These are phyloP conservation scores for Populus hybrid DNA, from an alignment of 441 rosid species.

Conservation along the genomic window DNA sequence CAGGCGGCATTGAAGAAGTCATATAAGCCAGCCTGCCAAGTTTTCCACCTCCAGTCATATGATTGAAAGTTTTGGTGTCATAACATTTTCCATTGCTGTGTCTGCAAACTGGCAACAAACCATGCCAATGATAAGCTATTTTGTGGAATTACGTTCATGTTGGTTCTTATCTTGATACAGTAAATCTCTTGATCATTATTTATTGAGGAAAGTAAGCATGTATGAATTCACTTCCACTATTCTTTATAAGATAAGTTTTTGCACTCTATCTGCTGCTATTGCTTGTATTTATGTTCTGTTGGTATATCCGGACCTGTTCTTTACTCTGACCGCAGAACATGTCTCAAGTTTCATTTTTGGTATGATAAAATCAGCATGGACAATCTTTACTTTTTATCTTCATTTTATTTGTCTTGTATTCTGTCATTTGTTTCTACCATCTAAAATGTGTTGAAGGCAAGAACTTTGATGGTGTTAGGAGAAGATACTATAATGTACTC, in stretches of 20 bases:
- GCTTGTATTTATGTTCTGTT: not conserved
- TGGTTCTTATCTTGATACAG: constrained; percentile 1
- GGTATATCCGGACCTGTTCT: not conserved
- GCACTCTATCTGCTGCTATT: not conserved
- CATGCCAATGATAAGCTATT: constrained; percentile 10
- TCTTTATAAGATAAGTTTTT: constrained; percentile 2
- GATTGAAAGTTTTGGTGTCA: constrained; percentile 12
- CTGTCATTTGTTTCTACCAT: not conserved
- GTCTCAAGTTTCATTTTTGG: not conserved
- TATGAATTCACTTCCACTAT: constrained; percentile 1
- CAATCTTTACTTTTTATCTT: not conserved
- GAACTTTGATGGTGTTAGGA: not conserved
- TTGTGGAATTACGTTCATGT: not conserved
- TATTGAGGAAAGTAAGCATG: not conserved
- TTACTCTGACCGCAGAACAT: not conserved
- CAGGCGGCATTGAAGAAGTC: constrained; percentile 42
- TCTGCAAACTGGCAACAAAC: constrained; percentile 11
- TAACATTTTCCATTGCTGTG: constrained; percentile 9
- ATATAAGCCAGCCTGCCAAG: constrained; percentile 45
- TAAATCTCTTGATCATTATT: constrained; percentile 5
- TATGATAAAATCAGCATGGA: not conserved
- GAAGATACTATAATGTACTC: not conserved
- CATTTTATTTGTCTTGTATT: not conserved
- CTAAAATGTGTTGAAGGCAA: not conserved
- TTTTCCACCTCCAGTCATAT: constrained; percentile 50